Evolutionary conservation across 352 stramenopile genomes (phyloP).

Genomic region (Aphanomyces invadans): DNA sequence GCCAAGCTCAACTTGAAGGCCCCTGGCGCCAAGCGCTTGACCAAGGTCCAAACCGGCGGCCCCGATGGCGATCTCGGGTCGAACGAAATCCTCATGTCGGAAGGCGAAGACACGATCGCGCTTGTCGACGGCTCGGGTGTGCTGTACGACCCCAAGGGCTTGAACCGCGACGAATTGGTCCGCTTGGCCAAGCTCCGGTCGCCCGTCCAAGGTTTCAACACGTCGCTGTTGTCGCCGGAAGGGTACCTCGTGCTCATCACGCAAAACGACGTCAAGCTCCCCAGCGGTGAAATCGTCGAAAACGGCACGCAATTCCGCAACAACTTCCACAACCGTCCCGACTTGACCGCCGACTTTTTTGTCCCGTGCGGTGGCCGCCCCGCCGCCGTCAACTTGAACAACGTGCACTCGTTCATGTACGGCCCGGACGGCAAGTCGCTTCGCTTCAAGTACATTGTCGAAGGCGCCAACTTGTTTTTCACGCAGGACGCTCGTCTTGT

Average conservation of each 20-base stretch:
- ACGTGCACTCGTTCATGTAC: conserved; percentile 61
- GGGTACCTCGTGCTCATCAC: conserved; percentile 25
- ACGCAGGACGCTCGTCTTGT: conserved; percentile 74
- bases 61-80: conserved; percentile 29
- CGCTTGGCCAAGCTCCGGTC: conserved; percentile 24
- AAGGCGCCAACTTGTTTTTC: conserved; percentile 83
- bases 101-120: conserved; percentile 27
- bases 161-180: conserved; percentile 26
- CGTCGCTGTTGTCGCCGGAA: conserved; percentile 19
- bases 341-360: conserved; percentile 77
- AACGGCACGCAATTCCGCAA: conserved; percentile 95
- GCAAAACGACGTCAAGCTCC: conserved; percentile 37
- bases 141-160: conserved; percentile 27
- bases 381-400: conserved; percentile 84
- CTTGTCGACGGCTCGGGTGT: conserved; percentile 30
- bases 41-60: conserved; percentile 28
- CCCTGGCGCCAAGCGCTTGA: conserved; percentile 73
- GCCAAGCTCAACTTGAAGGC: conserved; percentile 68
- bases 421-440: conserved; percentile 64
- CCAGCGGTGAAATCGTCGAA: conserved; percentile 66
- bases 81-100: conserved; percentile 28
- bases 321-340: conserved; percentile 91
- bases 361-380: conserved; percentile 72
- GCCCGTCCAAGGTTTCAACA: conserved; percentile 34
- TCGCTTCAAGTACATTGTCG: conserved; percentile 66